Evolutionary conservation across 1,284 basidiomycete species (phyloP), one percentile per base, ranked within the genome.

Genomic region (Athelia sp.): DNA sequence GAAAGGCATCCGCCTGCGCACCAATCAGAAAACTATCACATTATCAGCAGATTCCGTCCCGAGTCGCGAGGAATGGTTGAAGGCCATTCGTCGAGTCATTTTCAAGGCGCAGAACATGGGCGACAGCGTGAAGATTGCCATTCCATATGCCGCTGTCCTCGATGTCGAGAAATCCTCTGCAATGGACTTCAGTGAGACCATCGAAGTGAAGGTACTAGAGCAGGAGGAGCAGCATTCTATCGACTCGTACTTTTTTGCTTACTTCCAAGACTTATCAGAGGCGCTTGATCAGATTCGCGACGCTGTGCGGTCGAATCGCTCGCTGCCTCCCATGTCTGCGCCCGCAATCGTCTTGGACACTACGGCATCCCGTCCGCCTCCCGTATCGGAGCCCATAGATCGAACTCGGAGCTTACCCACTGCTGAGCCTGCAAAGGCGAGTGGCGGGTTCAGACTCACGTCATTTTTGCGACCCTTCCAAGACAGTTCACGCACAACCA

Each of bases 91-190:
- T 51, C 95, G 90, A 66, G 87, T 89, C 29, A 93, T 97, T 52
- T 93, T 98, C 71, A 93, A 93, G 61, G 87, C 88, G 4, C 95
- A 98, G 72, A 97, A 98, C 62, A 88, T 89, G 74, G 95, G 95
- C 0, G 93, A 98, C 58, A 91, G 83, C 58, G 91, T 98, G 55
- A 95, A 96, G 90, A 93, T 98, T 63, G 90, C 93, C 35, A 94
- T 99, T 47, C 96, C 96, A 0, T 91, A 98, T 56, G 87, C 91
- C 17, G 82, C 84, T 1, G 83, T 99, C 53, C 69, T 93, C 40
- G 93, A 96, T 56, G 86, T 98, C 23, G 93, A 97, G 52, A 84
- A 82, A 59, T 91, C 90, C 2, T 78, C 82, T 1, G 90, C 89
- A 1, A 84, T 97, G 73, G 93, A 96, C 63, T 96, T 97, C 64